These are phyloP conservation scores for Daldinia eschscholtzii DNA, from an alignment of 2,329 filamentous ascomycete species.

Conservation along the genomic window DNA sequence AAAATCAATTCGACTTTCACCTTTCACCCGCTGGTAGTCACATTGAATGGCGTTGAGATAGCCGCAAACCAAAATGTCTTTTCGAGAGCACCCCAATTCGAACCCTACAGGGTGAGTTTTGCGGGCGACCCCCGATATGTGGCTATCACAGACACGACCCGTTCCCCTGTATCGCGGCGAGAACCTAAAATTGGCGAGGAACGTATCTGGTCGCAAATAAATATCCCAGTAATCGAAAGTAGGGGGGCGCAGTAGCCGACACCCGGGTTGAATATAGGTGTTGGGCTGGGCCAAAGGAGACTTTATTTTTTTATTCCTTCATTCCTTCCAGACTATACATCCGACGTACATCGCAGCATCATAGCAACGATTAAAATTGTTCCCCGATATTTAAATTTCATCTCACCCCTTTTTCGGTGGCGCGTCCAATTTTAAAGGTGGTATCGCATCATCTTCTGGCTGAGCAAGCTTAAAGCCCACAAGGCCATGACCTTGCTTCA, in stretches of 20 bases:
- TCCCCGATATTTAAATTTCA: not conserved
- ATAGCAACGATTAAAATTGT: not conserved
- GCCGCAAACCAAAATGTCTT: not conserved
- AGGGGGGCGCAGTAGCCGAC: constrained; percentile 2
- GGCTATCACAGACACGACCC: not conserved
- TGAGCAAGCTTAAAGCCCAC: constrained; percentile 9
- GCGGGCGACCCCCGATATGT: not conserved
- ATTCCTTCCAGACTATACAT: not conserved
- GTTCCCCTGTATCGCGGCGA: constrained; percentile 10
- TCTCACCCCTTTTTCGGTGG: constrained; percentile 36
- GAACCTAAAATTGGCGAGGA: constrained; percentile 8
- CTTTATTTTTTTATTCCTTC: not conserved
- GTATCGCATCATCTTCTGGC: constrained; percentile 24
- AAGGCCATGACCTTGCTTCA: constrained; percentile 54
- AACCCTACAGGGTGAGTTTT: constrained; percentile 2
- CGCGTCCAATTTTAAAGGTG: constrained; percentile 41
- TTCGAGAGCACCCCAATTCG: not conserved
- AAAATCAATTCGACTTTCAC: constrained; percentile 8
- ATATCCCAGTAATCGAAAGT: constrained; percentile 11
- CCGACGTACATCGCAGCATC: not conserved
- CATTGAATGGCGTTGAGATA: constrained; percentile 5
- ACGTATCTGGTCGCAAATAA: not conserved
- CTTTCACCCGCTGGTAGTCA: constrained; percentile 7
- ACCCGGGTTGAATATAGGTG: constrained; percentile 5
- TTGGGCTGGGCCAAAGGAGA: not conserved